phyloP scores from a whole-genome alignment of 2,329 filamentous ascomycete genomes.

The Aspergillus clavatus region DNA sequence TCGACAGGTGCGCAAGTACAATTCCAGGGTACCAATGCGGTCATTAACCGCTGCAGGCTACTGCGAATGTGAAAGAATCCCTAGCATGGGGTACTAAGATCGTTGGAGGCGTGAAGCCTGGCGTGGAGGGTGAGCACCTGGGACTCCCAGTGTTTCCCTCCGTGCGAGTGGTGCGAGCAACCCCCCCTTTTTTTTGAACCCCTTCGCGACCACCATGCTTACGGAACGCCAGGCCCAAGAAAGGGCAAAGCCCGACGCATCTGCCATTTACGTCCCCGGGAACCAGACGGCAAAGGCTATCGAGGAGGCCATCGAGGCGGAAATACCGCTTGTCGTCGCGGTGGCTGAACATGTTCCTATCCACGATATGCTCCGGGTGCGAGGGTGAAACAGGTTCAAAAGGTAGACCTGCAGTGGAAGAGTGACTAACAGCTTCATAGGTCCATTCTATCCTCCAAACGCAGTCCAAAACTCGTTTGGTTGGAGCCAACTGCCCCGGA shows the following conservation, averaged over 20 bases:
- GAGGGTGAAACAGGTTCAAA: slow-evolving; percentile 12
- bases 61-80: slow-evolving; percentile 70
- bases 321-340: slow-evolving; percentile 71
- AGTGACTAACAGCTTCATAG: slow-evolving; percentile 30
- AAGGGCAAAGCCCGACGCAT: slow-evolving; percentile 67
- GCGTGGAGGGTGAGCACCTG: slow-evolving; percentile 65
- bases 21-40: slow-evolving; percentile 4
- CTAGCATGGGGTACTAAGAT: slow-evolving; percentile 75
- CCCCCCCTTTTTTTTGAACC: too few species aligned
- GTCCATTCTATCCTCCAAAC: slow-evolving; percentile 67
- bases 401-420: too few species aligned
- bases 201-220: not conserved
- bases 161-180: slow-evolving; percentile 51
- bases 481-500: slow-evolving; percentile 76
- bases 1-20: slow-evolving; percentile 28
- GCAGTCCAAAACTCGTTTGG: slow-evolving; percentile 66
- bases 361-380: slow-evolving; percentile 68
- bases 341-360: slow-evolving; percentile 77
- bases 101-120: slow-evolving; percentile 71
- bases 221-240: slow-evolving; percentile 57
- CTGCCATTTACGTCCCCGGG: slow-evolving; percentile 75
- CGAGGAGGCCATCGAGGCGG: slow-evolving; percentile 73
- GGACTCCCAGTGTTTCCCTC: slow-evolving; percentile 67
- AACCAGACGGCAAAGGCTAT: slow-evolving; percentile 67
- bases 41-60: slow-evolving; percentile 50